A percentile compares a stretch with the other conserved stretches of the same genome.
phyloP scores from a whole-genome alignment of 164 flowering plant genomes.

The Magnolia changhungtana region DNA sequence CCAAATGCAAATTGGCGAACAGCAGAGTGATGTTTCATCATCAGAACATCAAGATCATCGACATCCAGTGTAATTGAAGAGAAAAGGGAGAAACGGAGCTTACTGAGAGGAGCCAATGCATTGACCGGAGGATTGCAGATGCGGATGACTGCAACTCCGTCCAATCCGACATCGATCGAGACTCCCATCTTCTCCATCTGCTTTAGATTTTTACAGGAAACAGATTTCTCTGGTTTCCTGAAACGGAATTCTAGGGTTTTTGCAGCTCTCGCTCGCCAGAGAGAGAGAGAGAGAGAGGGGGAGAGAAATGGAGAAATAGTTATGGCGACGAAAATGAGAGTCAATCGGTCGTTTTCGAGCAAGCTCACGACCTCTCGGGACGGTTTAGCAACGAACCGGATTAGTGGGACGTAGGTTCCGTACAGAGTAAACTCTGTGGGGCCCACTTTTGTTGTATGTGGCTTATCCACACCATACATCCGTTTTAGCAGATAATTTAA shows the following conservation, averaged over 20 bases:
- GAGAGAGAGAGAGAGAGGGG: background rate
- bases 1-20: no score
- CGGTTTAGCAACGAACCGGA: no score
- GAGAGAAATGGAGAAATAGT: background rate
- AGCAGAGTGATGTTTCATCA: no score
- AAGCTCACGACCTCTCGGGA: no score
- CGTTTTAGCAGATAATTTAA: no score
- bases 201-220: background rate
- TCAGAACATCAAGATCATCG: no score
- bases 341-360: no score
- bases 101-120: constrained; percentile 59
- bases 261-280: background rate
- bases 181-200: constrained; percentile 22
- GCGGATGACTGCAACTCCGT: constrained; percentile 81
- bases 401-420: no score
- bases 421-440: no score
- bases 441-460: no score
- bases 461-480: no score
- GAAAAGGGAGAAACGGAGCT: background rate
- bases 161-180: constrained; percentile 66
- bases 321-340: background rate
- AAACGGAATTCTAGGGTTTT: background rate
- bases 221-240: background rate
- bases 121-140: constrained; percentile 84
- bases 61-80: background rate